These are phyloP conservation scores for Fusarium equiseti DNA, from an alignment of 2,329 filamentous ascomycete genomes.

Conservation along the genomic window DNA sequence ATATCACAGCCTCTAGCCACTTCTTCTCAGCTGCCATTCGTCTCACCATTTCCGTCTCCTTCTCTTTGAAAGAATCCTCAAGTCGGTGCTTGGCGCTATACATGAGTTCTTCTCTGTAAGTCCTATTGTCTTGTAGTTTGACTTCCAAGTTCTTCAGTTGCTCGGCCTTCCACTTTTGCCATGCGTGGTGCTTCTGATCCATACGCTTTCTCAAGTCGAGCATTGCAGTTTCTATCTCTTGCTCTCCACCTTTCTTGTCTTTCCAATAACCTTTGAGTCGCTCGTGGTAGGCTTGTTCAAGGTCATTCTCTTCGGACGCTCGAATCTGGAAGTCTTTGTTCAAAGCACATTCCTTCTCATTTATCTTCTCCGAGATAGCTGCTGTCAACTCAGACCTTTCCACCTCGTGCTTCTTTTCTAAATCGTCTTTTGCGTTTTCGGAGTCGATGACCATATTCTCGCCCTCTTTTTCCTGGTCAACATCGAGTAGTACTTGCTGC, in stretches of 20 bases:
- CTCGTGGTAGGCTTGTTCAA: slow-evolving; percentile 60
- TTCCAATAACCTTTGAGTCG: slow-evolving; percentile 57
- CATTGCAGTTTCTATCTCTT: slow-evolving; percentile 52
- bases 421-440: slow-evolving; percentile 45
- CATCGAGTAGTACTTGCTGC: slow-evolving; percentile 56
- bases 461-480: slow-evolving; percentile 55
- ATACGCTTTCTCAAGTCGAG: slow-evolving; percentile 54
- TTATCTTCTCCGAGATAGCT: slow-evolving; percentile 48
- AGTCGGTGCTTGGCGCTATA: slow-evolving; percentile 54
- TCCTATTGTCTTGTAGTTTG: slow-evolving; percentile 55
- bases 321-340: slow-evolving; percentile 58
- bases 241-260: slow-evolving; percentile 50
- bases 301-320: slow-evolving; percentile 55
- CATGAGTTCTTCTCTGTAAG: slow-evolving; percentile 58
- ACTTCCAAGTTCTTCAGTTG: slow-evolving; percentile 55
- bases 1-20: slow-evolving; percentile 61
- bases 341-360: slow-evolving; percentile 52
- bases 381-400: slow-evolving; percentile 50
- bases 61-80: slow-evolving; percentile 47
- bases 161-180: slow-evolving; percentile 57
- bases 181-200: slow-evolving; percentile 56
- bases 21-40: slow-evolving; percentile 58
- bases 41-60: slow-evolving; percentile 49
- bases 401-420: slow-evolving; percentile 51
- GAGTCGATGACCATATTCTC: slow-evolving; percentile 44